Conservation (phyloP, 176 grass and related monocot genomes). For the Rhynchospora tenuis region DNA sequence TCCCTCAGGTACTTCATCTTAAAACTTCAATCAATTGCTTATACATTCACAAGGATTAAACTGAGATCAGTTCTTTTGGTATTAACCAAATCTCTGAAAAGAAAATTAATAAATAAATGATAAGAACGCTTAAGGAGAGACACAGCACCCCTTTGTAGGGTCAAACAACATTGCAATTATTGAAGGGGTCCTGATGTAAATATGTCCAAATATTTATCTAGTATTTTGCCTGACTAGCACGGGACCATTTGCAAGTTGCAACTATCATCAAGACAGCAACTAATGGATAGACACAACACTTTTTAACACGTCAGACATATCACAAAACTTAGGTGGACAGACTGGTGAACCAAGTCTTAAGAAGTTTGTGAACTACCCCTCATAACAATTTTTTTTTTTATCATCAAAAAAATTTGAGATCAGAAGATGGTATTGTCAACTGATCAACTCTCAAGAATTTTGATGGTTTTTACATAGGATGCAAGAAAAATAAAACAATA, state of each 20-base stretch:
- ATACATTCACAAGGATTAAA: not conserved
- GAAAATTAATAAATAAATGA: not conserved
- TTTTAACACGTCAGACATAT: not conserved
- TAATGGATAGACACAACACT: not conserved
- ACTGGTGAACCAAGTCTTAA: not conserved
- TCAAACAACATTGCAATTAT: not conserved
- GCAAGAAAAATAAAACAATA: no score
- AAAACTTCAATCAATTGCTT: not conserved
- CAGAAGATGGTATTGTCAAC: not conserved
- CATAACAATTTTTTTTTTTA: not conserved
- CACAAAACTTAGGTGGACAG: not conserved
- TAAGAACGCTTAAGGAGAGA: not conserved
- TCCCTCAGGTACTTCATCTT: slow-evolving; percentile 66
- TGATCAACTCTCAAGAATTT: not conserved
- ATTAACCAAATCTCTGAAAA: no score
- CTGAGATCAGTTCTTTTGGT: not conserved
- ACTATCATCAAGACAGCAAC: not conserved
- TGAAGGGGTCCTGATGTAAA: not conserved
- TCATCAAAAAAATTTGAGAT: not conserved
- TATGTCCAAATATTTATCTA: not conserved
- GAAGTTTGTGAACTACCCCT: not conserved
- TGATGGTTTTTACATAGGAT: not conserved
- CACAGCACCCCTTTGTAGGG: not conserved
- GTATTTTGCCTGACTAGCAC: not conserved
- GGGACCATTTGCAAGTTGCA: slow-evolving; percentile 9